A percentile compares a stretch with the other conserved stretches of the same genome.
These are phyloP conservation scores for Erysimum cheiri DNA, from an alignment of 441 rosid species.

Conservation along the genomic window DNA sequence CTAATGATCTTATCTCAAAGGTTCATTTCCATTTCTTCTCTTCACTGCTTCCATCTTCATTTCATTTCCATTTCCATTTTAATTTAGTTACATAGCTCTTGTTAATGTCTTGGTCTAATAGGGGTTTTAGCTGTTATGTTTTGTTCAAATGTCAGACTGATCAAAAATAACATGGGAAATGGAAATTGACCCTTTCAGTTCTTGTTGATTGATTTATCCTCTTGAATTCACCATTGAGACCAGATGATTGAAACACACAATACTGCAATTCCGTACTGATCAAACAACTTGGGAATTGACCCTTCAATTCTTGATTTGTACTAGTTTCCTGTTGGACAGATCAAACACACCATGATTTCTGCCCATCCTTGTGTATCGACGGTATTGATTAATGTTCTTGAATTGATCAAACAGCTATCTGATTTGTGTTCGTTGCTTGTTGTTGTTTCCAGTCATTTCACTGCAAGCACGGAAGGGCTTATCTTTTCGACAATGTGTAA, in stretches of 20 bases:
- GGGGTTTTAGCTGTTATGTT: neutral
- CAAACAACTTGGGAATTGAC: constrained; percentile 7
- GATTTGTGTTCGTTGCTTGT: constrained; percentile 29
- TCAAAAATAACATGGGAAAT: neutral
- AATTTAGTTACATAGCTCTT: neutral
- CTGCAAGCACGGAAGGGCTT: constrained; percentile 79
- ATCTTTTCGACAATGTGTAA: constrained; percentile 79
- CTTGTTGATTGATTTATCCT: neutral
- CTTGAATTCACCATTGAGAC: constrained; percentile 5
- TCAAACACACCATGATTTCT: constrained; percentile 18
- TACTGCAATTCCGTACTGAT: neutral
- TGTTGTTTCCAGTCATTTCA: constrained; percentile 68
- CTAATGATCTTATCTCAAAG: constrained; percentile 67
- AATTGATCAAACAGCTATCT: constrained; percentile 24
- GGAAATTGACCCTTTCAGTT: neutral
- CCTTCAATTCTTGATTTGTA: neutral
- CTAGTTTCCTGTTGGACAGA: constrained; percentile 7
- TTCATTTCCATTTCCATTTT: neutral
- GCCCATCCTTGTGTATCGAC: neutral
- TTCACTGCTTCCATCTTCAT: neutral
- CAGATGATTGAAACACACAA: constrained; percentile 6
- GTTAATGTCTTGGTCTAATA: neutral
- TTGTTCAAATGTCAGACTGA: neutral
- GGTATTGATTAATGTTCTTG: neutral
- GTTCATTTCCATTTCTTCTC: constrained; percentile 35